Evolutionary conservation across 192 early-diverging fungal species (phyloP), one percentile per base, ranked within the genome.

Genomic region (Lunasporangiospora selenospora): DNA sequence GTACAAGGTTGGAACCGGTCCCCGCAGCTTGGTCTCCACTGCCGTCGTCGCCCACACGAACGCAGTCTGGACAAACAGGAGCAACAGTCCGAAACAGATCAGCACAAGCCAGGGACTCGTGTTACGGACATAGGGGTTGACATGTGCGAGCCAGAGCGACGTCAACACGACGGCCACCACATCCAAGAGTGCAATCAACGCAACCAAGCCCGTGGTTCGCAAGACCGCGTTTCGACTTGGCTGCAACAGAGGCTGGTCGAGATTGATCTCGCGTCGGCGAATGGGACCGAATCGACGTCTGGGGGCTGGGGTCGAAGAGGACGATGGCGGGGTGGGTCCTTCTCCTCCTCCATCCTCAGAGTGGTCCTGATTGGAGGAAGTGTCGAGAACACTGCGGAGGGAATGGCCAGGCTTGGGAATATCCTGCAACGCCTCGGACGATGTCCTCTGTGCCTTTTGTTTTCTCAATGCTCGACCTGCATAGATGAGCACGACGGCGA

Each of bases 291-390:
- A 44, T 11, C 53, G 65, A 11, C 27, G 41, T 13, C 29, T 27
- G 38, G 42, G 42, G 33, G 11, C 39, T 0, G 47, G 13, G 3
- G 54, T 47, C 15, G n/a, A n/a, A 27, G 46, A 42, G 6, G 58
- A 16, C 4, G 67, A 40, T n/a, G n/a, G n/a, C n/a, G n/a, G n/a
- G n/a, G n/a, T n/a, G n/a, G n/a, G n/a, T n/a, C n/a, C n/a, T n/a
- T n/a, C n/a, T 4, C 47, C 26, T 24, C 58, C 57, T 18, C 69
- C 69, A 36, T 73, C 69, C 3, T 73, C 69, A 3, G 69, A 73
- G 21, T 63, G 30, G 6, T 43, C 54, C 19, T 45, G 5, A 7
- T 50, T n/a, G 0, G 69, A 73, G 3, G 59, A 57, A 4, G 69
- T 46, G 16, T 55, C 54, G 12, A 73, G 18, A 4, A 48, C 61